Conservation (phyloP, 2,329 filamentous ascomycete genomes). For the Cordyceps fumosorosea region DNA sequence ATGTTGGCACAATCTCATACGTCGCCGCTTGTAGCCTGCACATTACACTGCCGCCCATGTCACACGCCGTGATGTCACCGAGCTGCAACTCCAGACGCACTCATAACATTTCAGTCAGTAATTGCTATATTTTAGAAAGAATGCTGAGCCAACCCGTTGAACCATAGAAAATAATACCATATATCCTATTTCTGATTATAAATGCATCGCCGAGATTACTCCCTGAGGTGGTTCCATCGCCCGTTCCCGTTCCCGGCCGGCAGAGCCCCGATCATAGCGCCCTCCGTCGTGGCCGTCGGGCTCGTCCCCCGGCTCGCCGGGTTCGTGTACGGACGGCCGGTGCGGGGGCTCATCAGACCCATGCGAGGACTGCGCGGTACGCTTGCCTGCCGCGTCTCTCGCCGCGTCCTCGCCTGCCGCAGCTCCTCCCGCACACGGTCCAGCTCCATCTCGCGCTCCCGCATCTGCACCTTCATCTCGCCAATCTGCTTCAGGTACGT, state of each 20-base stretch:
- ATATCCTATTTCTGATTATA: neutral
- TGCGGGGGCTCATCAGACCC: constrained; percentile 46
- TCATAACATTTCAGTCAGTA: too few relatives aligned
- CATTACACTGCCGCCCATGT: too few relatives aligned
- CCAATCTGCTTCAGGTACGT: constrained; percentile 32
- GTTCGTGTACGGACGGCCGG: constrained; percentile 23
- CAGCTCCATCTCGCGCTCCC: constrained; percentile 48
- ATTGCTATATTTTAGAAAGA: too few relatives aligned
- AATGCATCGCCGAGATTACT: constrained; percentile 19
- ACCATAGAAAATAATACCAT: neutral
- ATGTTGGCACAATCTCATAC: neutral
- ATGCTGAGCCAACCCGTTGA: too few relatives aligned
- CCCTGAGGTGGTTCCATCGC: constrained; percentile 40
- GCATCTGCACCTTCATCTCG: constrained; percentile 35
- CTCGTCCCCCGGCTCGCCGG: constrained; percentile 44
- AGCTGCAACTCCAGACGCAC: too few relatives aligned
- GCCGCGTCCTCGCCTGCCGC: constrained; percentile 39
- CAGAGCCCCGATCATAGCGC: constrained; percentile 16
- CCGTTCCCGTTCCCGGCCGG: constrained; percentile 29
- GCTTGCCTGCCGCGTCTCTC: constrained; percentile 50
- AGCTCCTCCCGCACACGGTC: constrained; percentile 43
- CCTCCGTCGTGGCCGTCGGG: constrained; percentile 31
- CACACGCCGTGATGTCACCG: too few relatives aligned
- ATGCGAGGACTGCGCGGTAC: constrained; percentile 52
- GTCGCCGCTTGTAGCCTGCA: neutral